phyloP scores from a whole-genome alignment of 2,329 filamentous ascomycete genomes.

The Pseudogymnoascus destructans region DNA sequence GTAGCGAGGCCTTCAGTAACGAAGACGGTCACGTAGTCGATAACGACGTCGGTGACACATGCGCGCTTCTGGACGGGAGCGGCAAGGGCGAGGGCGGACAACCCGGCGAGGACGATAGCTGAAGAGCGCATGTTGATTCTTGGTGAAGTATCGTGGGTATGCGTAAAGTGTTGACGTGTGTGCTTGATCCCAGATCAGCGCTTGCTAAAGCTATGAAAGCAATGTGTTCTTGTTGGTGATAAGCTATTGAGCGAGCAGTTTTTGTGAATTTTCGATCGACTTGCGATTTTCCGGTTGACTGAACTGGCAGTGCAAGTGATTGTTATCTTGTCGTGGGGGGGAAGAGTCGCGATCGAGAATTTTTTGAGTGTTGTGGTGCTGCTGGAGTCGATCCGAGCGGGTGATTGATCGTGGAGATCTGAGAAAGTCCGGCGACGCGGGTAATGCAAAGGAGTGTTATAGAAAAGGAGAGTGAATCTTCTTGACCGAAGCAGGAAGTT shows the following conservation, averaged over 20 bases:
- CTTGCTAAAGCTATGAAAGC: background rate
- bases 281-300: background rate
- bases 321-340: background rate
- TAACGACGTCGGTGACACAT: conserved; percentile 21
- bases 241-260: background rate
- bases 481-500: background rate
- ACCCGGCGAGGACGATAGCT: conserved; percentile 26
- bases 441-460: background rate
- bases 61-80: conserved; percentile 25
- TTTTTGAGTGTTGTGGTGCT: background rate
- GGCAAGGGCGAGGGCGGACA: conserved; percentile 26
- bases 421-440: background rate
- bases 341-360: background rate
- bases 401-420: background rate
- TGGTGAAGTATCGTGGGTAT: background rate
- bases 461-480: background rate
- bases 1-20: conserved; percentile 25
- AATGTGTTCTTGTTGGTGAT: background rate
- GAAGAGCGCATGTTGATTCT: conserved; percentile 31
- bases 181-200: background rate
- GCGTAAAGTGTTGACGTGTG: background rate
- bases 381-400: background rate
- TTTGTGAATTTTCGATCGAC: background rate
- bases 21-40: conserved; percentile 27
- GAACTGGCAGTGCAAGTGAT: background rate